phyloP scores from a whole-genome alignment of 192 early-diverging fungal species.

The Rhizophagus prolifer region DNA sequence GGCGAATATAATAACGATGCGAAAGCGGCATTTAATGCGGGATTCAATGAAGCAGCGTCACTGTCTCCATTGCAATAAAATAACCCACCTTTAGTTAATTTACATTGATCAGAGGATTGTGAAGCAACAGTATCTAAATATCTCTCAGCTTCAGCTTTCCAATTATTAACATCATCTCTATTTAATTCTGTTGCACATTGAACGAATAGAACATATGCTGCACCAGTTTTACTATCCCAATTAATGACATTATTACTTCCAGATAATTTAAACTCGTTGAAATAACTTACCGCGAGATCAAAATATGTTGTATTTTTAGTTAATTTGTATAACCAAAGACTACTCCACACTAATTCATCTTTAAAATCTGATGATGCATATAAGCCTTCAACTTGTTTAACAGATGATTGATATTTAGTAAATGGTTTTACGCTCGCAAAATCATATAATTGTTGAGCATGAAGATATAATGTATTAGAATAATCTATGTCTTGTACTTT shows the following conservation, averaged over 20 bases:
- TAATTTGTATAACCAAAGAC: constrained; percentile 57
- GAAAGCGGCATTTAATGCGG: constrained; percentile 40
- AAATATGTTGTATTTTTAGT: constrained; percentile 47
- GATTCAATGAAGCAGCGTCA: constrained; percentile 33
- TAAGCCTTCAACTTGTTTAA: constrained; percentile 38
- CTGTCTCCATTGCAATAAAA: constrained; percentile 38
- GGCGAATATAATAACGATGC: constrained; percentile 29
- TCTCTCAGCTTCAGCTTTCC: constrained; percentile 36
- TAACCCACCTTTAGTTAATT: constrained; percentile 49
- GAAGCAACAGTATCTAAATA: constrained; percentile 41
- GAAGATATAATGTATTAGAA: constrained; percentile 38
- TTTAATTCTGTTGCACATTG: constrained; percentile 33
- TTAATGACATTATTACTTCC: constrained; percentile 38
- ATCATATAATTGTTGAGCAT: constrained; percentile 45
- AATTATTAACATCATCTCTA: constrained; percentile 30
- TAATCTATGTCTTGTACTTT: constrained; percentile 50
- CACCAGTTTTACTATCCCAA: constrained; percentile 53
- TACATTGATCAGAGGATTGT: constrained; percentile 22
- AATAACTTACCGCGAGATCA: constrained; percentile 46
- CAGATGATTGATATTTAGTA: constrained; percentile 41
- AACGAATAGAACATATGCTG: constrained; percentile 51
- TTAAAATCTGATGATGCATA: constrained; percentile 46
- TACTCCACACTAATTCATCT: constrained; percentile 54
- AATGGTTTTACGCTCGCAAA: constrained; percentile 51
- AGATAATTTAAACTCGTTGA: constrained; percentile 37